Evolutionary conservation across 495 filamentous ascomycete species (phyloP).

Genomic region (Letharia lupina): DNA sequence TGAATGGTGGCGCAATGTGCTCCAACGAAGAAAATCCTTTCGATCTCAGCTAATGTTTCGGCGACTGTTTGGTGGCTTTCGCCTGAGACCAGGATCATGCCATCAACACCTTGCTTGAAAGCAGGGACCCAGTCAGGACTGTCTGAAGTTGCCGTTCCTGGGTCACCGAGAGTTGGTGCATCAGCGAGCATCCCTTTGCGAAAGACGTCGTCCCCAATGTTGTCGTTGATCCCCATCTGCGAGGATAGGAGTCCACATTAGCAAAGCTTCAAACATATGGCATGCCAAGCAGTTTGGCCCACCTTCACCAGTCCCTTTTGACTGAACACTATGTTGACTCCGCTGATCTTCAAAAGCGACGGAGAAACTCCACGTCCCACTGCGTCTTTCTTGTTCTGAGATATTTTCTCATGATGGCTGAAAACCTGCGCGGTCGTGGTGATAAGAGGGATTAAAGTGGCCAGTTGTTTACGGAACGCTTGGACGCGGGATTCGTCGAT

Average conservation of each 20-base stretch:
- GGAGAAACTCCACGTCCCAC: background rate
- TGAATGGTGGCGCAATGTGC: conserved; percentile 20
- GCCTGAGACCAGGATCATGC: conserved; percentile 28
- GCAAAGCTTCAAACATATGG: background rate
- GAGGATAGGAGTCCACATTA: conserved; percentile 4
- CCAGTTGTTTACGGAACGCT: conserved; percentile 28
- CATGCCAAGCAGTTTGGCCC: conserved; percentile 6
- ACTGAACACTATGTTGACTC: conserved; percentile 30
- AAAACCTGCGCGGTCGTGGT: conserved; percentile 25
- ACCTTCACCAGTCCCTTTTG: conserved; percentile 30
- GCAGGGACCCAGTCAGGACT: conserved; percentile 26
- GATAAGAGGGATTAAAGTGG: conserved; percentile 25
- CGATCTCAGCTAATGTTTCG: conserved; percentile 21
- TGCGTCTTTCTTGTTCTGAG: conserved; percentile 17
- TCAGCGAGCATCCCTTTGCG: conserved; percentile 26
- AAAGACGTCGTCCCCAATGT: conserved; percentile 23
- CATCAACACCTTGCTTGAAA: conserved; percentile 32
- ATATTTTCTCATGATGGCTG: conserved; percentile 12
- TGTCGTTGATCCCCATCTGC: conserved; percentile 28
- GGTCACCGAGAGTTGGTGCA: conserved; percentile 25
- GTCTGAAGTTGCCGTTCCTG: conserved; percentile 5
- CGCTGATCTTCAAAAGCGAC: conserved; percentile 18
- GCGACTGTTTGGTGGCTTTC: conserved; percentile 24
- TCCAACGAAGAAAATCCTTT: conserved; percentile 23
- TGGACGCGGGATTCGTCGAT: conserved; percentile 24